Percentiles rank a stretch among this genome's conserved stretches.
phyloP scores from a whole-genome alignment of 495 filamentous ascomycete species.

The Astrothelium subdiscretum region DNA sequence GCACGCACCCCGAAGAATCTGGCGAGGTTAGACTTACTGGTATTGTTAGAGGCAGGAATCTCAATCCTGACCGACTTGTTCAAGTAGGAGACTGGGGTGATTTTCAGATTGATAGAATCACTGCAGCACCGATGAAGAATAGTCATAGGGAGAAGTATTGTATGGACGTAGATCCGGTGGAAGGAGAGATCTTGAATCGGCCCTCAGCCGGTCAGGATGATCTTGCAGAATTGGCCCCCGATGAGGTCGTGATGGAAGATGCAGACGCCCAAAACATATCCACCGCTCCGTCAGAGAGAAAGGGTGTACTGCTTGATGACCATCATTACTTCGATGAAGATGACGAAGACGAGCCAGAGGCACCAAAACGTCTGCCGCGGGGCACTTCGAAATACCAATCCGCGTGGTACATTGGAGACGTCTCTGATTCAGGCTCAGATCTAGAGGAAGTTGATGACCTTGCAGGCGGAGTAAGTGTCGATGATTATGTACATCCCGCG shows the following conservation, averaged over 20 bases:
- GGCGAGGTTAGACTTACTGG: slow-evolving; percentile 67
- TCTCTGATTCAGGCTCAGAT: slow-evolving; percentile 79
- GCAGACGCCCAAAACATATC: slow-evolving; percentile 44
- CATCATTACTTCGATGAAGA: slow-evolving; percentile 98
- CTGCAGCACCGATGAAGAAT: slow-evolving; percentile 51
- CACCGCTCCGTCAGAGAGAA: slow-evolving; percentile 45
- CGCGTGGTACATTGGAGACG: slow-evolving; percentile 82
- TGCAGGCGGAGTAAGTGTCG: slow-evolving; percentile 15
- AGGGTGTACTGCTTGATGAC: slow-evolving; percentile 85
- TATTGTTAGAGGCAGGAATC: slow-evolving; percentile 68
- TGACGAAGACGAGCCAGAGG: slow-evolving; percentile 47
- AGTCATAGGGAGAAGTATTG: slow-evolving; percentile 46
- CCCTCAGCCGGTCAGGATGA: slow-evolving; percentile 73
- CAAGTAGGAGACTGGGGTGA: slow-evolving; percentile 92
- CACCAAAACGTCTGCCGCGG: slow-evolving; percentile 68
- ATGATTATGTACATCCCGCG: slow-evolving; percentile 50
- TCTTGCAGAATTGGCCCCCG: slow-evolving; percentile 71
- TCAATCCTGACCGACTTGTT: slow-evolving; percentile 81
- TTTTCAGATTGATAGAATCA: slow-evolving; percentile 86
- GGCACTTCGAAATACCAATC: slow-evolving; percentile 91
- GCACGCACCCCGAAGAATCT: slow-evolving; percentile 22
- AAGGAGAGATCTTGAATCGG: slow-evolving; percentile 45
- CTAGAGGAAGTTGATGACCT: slow-evolving; percentile 53
- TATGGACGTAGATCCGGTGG: slow-evolving; percentile 55
- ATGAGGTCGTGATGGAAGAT: slow-evolving; percentile 65